These are phyloP conservation scores for Leersia perrieri DNA, from an alignment of 176 grass and related monocot species.

Conservation along the genomic window DNA sequence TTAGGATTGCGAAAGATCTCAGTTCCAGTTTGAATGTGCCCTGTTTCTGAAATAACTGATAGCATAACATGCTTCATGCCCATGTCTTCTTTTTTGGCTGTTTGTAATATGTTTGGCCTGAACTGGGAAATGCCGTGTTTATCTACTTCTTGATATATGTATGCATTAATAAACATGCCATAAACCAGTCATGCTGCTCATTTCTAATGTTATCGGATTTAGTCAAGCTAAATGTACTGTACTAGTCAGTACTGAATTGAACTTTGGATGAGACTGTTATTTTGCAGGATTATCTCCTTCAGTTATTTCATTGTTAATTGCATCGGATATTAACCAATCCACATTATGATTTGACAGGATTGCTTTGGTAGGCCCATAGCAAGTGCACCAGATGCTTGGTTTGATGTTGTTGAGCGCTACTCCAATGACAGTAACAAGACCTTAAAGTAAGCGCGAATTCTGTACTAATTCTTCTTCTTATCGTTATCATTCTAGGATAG, in stretches of 20 bases:
- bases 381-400: slow-evolving; percentile 84
- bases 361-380: slow-evolving; percentile 79
- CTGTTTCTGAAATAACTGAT: background rate
- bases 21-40: background rate
- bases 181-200: background rate
- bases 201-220: background rate
- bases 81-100: background rate
- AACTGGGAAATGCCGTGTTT: background rate
- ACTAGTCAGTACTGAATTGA: background rate
- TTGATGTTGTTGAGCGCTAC: slow-evolving; percentile 77
- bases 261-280: background rate
- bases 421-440: slow-evolving; percentile 87
- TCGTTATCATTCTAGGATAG: background rate
- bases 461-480: background rate
- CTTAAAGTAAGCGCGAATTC: slow-evolving; percentile 48
- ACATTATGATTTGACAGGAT: slow-evolving; percentile 46
- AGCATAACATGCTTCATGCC: background rate
- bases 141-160: background rate
- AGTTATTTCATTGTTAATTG: background rate
- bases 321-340: slow-evolving; percentile 3
- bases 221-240: background rate
- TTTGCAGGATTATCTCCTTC: background rate
- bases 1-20: background rate
- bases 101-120: background rate
- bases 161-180: background rate